Base-by-base conservation (phyloP, 139 green algal species). In the Cymbomonas tetramitiformis region DNA sequence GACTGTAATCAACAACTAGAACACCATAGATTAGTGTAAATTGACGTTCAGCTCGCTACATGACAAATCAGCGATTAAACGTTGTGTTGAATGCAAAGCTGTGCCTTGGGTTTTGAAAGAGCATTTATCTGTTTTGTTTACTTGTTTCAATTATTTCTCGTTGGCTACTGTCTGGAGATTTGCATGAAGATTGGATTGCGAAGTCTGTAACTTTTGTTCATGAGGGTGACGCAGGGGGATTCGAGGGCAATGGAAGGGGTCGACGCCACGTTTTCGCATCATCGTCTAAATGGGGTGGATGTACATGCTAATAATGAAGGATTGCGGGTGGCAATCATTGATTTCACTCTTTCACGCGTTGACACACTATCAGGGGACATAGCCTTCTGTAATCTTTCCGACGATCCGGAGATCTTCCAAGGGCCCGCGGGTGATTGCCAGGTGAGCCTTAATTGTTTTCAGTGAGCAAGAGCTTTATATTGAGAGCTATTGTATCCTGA, bases 321-420 rank as follows among this genome's bases (percentile, higher is more conserved):
- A 10, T 28, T 60, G 1, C 19, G 19, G 3, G 67, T 69, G 5
- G 59, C 58, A 30, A 63, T 94, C 8, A 94, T 94, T 44, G 85
- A 94, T 67, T 94, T 93, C 70, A 89, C 85, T 2, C 72, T 93
- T n/a, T 90, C 79, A 0, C 73, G 85, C 9, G 64, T 93, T 15
- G 38, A 65, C 24, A 64, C 44, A 12, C 26, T 8, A 0, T 63
- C 62, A 0, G 70, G 65, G 28, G 68, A 64, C 6, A 58, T 83
- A n/a, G 69, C 74, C 23, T 93, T 80, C 56, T 84, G 64, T 61
- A 74, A 94, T 68, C 68, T 94, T 28, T 62, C 63, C 0, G 49
- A 46, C 3, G 88, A 97, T 61, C 80, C 83, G 0, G 82, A 82
- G 56, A 58, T 97, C 7, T 97, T 96, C 68, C 54, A 84, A 32